These are phyloP conservation scores for Irpex sp. DNA, from an alignment of 1,284 basidiomycete species.

Conservation along the genomic window DNA sequence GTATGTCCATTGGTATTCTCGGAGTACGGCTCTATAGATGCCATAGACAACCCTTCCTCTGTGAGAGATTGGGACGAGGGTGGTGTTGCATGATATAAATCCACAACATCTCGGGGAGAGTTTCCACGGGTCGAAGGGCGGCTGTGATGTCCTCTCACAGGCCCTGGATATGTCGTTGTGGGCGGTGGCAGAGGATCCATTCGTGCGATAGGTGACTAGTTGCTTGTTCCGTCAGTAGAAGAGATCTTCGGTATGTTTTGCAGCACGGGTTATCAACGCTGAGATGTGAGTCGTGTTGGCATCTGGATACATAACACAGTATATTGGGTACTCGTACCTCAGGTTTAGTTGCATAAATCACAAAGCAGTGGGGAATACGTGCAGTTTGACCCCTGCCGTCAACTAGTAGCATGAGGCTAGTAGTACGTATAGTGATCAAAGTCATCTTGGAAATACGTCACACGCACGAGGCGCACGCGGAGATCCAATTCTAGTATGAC, in stretches of 20 bases:
- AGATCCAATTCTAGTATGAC: background rate
- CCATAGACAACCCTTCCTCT: background rate
- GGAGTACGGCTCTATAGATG: background rate
- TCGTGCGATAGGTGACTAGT: background rate
- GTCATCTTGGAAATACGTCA: too few relatives aligned
- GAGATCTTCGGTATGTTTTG: background rate
- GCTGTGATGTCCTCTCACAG: background rate
- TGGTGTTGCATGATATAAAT: background rate
- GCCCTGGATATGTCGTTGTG: background rate
- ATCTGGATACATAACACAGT: too few relatives aligned
- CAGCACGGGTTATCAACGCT: too few relatives aligned
- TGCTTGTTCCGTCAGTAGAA: background rate
- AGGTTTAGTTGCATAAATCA: slow-evolving; percentile 3
- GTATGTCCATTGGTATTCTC: too few relatives aligned
- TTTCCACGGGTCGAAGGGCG: background rate
- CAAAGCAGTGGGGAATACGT: too few relatives aligned
- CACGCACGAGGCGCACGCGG: background rate
- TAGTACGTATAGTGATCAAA: too few relatives aligned
- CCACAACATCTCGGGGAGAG: background rate
- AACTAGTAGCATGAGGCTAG: too few relatives aligned
- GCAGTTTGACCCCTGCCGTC: too few relatives aligned
- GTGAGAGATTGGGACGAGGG: background rate
- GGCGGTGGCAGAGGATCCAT: slow-evolving; percentile 2
- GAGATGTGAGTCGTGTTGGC: too few relatives aligned
- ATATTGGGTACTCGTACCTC: background rate